phyloP scores from a whole-genome alignment of 441 rosid species.

The Erodium texanum region DNA sequence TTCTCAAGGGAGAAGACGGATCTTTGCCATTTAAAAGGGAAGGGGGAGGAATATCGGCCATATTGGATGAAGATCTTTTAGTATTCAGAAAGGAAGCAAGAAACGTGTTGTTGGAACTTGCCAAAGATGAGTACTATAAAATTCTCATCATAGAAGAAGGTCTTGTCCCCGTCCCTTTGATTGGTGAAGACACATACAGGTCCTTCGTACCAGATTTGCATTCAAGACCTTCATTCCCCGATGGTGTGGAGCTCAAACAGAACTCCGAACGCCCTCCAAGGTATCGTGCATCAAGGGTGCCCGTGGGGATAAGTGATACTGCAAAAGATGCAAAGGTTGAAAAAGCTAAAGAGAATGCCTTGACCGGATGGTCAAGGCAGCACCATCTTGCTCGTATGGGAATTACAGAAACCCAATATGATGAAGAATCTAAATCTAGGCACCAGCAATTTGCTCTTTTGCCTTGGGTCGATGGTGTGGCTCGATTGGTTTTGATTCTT shows the following conservation, averaged over 20 bases:
- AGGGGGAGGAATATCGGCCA: too few relatives aligned
- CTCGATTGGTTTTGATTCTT: slow-evolving; percentile 71
- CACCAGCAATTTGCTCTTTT: slow-evolving; percentile 42
- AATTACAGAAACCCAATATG: slow-evolving; percentile 59
- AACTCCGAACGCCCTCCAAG: slow-evolving; percentile 44
- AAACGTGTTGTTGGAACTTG: slow-evolving; percentile 65
- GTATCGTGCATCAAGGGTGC: slow-evolving; percentile 66
- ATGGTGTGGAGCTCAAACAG: slow-evolving; percentile 52
- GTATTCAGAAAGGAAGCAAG: slow-evolving; percentile 46
- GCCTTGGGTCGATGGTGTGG: slow-evolving; percentile 74
- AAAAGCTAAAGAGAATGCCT: slow-evolving; percentile 62
- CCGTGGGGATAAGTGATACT: slow-evolving; percentile 48
- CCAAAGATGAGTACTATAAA: slow-evolving; percentile 60
- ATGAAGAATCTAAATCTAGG: slow-evolving; percentile 30
- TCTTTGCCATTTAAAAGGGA: slow-evolving; percentile 31
- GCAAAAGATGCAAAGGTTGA: slow-evolving; percentile 40
- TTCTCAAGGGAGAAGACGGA: slow-evolving; percentile 43
- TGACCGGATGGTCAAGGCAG: slow-evolving; percentile 61
- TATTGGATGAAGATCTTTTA: not conserved
- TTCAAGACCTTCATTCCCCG: slow-evolving; percentile 77
- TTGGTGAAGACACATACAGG: slow-evolving; percentile 63
- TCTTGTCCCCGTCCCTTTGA: slow-evolving; percentile 63
- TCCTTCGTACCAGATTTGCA: slow-evolving; percentile 54
- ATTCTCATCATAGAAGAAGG: slow-evolving; percentile 80
- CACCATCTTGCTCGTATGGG: slow-evolving; percentile 77